Evolutionary conservation across 2,329 filamentous ascomycete species (phyloP), one percentile per base, ranked within the genome.

Genomic region (Colletotrichum neosansevieriae): DNA sequence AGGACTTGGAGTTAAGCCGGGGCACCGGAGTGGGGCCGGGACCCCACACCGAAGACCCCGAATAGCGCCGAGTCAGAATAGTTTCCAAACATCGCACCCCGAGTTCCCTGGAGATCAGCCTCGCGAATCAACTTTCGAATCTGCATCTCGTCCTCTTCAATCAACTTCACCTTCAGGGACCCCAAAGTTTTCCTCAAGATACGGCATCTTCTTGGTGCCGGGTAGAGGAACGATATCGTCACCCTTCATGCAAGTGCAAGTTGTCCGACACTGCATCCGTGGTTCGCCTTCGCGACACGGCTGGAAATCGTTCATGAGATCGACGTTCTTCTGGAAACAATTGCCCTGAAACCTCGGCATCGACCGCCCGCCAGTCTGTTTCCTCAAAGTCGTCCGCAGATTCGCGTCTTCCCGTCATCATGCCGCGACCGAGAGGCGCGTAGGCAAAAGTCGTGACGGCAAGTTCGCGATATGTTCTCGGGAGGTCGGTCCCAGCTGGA

Each of bases 231-330:
- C 84, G 57, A 91, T 80, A 71, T 89, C 86, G 2, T 85, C 81
- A 0, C 86, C 87, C 72, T 91, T 89, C 89, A 92, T 0, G 89
- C 89, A 32, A 92, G 79, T 1, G 87, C 85, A 36, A 92, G 74
- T 74, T 92, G 85, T 1, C 81, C 82, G 0, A 87, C 72, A 0
- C 89, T 89, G 51, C 80, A 82, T 6, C 74, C 82, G 77, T 91
- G 90, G 69, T 78, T 80, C 47, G 82, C 77, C 0, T 87, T 88
- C 3, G 44, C 59, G 6, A 90, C 73, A 5, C 73, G 78, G 3
- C 77, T 75, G 63, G 63, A 91, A 81, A 17, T 76, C 75, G 36
- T 86, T 83, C 3, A 89, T 83, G 2, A 90, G 75, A 70, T 80
- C 78, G 11, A 89, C 68, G 70, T 91, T 91, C 75, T 86, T 85